Evolutionary conservation across 2,329 filamentous ascomycete species (phyloP), one percentile per base, ranked within the genome.

Genomic region (Fusarium keratoplasticum): DNA sequence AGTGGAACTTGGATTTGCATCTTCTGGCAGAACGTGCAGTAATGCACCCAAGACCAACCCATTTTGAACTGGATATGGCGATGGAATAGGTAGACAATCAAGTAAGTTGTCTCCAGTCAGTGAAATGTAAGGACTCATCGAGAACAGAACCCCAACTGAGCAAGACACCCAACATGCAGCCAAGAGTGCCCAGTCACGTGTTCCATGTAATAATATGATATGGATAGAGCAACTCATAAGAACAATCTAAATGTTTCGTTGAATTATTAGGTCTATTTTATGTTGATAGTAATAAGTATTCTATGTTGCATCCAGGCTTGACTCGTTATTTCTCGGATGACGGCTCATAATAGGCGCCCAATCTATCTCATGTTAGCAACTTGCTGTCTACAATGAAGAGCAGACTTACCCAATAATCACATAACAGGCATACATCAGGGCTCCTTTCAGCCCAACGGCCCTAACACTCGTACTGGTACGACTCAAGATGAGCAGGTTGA

Each of bases 401-500:
- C 35, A 36, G 35, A 36, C 76, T 74, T 55, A 78, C 76, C 73
- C 86, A 71, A 89, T 88, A 31, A 89, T 89, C 2, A 87, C 80
- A 78, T 89, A 89, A 38, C 86, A 87, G 2, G 86, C 86, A 74
- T 87, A 87, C 73, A 89, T 82, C 40, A 90, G 77, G 1, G 87
- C 88, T 22, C 92, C 92, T 81, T 93, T 83, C 7, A 84, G 52
- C 1, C 82, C 81, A 5, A 79, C 81, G 0, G 91, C 71, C 63
- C 78, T 78, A 2, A 94, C 86, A 72, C 92, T 93, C 77, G 93
- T 93, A 77, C 88, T 91, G 73, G 92, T 88, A 16, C 92, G 93
- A 75, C 93, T 92, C 31, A 93, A 87, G 63, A 95, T 92, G n/a
- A 95, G 84, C 75, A 94, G 91, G 81, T 94, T 94, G 77, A 94